Evolutionary conservation across 2,329 filamentous ascomycete species (phyloP).

Genomic region (Phyllosticta citrichinensis): DNA sequence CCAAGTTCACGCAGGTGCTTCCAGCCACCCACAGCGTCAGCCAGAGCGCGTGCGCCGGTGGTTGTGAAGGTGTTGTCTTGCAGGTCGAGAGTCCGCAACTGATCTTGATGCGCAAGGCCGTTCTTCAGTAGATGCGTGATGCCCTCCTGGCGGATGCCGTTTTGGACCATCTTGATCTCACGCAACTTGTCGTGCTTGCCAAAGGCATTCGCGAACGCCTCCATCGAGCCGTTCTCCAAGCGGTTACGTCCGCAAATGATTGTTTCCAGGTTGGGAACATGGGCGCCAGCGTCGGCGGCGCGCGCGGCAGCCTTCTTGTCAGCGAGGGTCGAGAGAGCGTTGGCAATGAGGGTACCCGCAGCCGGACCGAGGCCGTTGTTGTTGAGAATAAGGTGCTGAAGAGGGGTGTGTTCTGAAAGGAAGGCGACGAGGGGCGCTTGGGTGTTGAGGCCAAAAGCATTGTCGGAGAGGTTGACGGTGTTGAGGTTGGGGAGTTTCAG

Average conservation of each 20-base stretch:
- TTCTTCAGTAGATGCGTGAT: slow-evolving; percentile 71
- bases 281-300: slow-evolving; percentile 48
- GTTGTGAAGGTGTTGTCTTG: slow-evolving; percentile 97
- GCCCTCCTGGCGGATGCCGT: slow-evolving; percentile 90
- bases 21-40: slow-evolving; percentile 67
- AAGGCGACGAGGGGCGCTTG: slow-evolving; percentile 89
- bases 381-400: slow-evolving; percentile 92
- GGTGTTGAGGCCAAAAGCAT: slow-evolving; percentile 93
- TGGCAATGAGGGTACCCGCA: slow-evolving; percentile 78
- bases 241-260: slow-evolving; percentile 94
- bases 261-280: slow-evolving; percentile 82
- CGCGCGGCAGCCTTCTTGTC: slow-evolving; percentile 72
- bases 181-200: slow-evolving; percentile 71
- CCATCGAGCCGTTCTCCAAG: slow-evolving; percentile 93
- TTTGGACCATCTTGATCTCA: slow-evolving; percentile 94
- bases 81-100: slow-evolving; percentile 70
- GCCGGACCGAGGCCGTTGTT: slow-evolving; percentile 95
- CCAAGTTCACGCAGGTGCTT: slow-evolving; percentile 68
- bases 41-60: slow-evolving; percentile 67
- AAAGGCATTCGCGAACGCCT: slow-evolving; percentile 83
- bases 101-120: slow-evolving; percentile 61
- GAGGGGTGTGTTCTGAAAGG: slow-evolving; percentile 74
- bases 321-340: slow-evolving; percentile 75
- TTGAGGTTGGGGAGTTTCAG: slow-evolving; percentile 77
- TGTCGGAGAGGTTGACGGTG: slow-evolving; percentile 93